Base-by-base conservation (phyloP, 352 stramenopile genomes). In the Pythium pyrilobum region DNA sequence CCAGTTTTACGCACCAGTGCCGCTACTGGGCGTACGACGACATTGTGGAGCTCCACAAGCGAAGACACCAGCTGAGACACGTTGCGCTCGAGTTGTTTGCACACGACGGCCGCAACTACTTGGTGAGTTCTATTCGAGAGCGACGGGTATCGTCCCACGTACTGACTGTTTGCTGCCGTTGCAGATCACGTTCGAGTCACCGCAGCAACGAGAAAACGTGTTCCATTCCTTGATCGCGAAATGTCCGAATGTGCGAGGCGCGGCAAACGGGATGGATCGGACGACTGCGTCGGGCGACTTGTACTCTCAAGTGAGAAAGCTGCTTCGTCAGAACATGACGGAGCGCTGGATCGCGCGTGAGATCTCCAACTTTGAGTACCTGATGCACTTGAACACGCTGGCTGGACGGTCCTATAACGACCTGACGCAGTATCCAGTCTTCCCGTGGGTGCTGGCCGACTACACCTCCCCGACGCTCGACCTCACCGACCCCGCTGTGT, bases 381-480 rank as follows among this genome's bases (percentile, higher is more conserved):
- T 99, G 23, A 96, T 98, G 65, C 85, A 97, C 58, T 77, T 99
- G 29, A 99, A 99, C 67, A 96, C 93, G 5, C 75, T 98, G 21
- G 96, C 95, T 3, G 96, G 96, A 8, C 65, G 96, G n/a, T 97
- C 85, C 42, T 98, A 97, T 71, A 98, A 98, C 72, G 96, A 99
- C 44, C 85, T 98, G 7, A 98, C 90, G 52, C 96, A 99, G 63
- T 99, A 99, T 62, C 96, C 97, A 23, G 94, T 98, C 6, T 99
- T 99, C 59, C 97, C 97, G 15, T 99, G 97, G 97, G 80, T 99
- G 3, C 56, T 99, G 8, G 79, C 86, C 1, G 96, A 99, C 69
- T 99, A 99, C 66, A 86, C 69, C 4, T 97, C 85, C 1, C 64
- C 90, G 24, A 82, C 88, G 39, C 77, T 99, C 16, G 90, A 99